Conservation (phyloP, 805 yeast species). For the Hanseniaspora opuntiae region DNA sequence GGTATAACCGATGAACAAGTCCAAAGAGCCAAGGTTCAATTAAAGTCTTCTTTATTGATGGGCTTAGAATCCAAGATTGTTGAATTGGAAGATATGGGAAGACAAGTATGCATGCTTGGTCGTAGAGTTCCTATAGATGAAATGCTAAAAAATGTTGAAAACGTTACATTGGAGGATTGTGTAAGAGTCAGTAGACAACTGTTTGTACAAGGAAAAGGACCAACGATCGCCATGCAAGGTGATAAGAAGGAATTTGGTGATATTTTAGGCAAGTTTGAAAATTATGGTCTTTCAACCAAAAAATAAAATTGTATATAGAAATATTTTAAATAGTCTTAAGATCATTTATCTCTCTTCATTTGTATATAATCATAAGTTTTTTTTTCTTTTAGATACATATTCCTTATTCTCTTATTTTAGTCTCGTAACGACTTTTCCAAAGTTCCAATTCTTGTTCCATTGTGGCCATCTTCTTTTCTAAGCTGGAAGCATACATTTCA, state of each 20-base stretch:
- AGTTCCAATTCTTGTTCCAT: conserved; percentile 46
- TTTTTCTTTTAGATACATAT: background rate
- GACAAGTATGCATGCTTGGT: conserved; percentile 81
- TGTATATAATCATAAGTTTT: background rate
- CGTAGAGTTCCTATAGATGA: conserved; percentile 60
- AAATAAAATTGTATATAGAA: background rate
- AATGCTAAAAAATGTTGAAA: conserved; percentile 67
- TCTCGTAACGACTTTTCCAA: conserved; percentile 34
- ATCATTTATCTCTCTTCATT: background rate
- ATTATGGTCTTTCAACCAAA: conserved; percentile 38
- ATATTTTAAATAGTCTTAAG: conserved; percentile 1
- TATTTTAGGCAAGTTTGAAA: conserved; percentile 46
- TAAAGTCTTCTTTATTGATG: conserved; percentile 77
- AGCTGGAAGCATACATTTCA: conserved; percentile 43
- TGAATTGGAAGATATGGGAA: conserved; percentile 87
- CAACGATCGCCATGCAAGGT: conserved; percentile 87
- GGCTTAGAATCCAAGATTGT: conserved; percentile 85
- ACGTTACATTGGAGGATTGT: conserved; percentile 53
- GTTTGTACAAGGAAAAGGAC: conserved; percentile 60
- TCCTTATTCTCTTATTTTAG: conserved; percentile 18
- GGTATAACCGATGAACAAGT: conserved; percentile 63
- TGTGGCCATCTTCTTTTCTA: conserved; percentile 38
- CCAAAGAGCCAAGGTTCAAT: conserved; percentile 79
- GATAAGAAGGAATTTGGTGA: conserved; percentile 77
- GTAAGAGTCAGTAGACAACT: conserved; percentile 52